Conservation (phyloP, 169 alveolate genomes). For the Plasmodium coatneyi region DNA sequence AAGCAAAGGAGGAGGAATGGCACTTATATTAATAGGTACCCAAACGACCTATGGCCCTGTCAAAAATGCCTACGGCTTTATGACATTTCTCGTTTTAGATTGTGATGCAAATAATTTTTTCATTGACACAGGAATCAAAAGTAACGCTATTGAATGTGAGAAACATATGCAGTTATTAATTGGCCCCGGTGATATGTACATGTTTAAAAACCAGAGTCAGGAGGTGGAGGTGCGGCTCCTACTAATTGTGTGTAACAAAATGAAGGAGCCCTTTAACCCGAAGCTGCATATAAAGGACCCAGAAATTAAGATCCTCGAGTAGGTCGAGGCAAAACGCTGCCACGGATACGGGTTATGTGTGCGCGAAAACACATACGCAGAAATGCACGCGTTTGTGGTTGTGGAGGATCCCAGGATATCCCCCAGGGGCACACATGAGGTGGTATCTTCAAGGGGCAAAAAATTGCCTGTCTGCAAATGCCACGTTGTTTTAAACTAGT, state of each 20-base stretch:
- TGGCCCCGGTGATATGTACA: conserved; percentile 76
- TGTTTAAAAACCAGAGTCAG: conserved; percentile 76
- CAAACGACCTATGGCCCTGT: conserved; percentile 75
- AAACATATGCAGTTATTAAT: conserved; percentile 76
- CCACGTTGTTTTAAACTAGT: not conserved
- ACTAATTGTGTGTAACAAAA: conserved; percentile 68
- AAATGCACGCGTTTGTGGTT: not conserved
- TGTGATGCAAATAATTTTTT: conserved; percentile 61
- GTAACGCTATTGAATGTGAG: conserved; percentile 74
- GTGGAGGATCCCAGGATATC: not conserved
- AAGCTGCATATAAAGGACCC: conserved; percentile 71
- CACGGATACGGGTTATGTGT: not conserved
- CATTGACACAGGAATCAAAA: conserved; percentile 73
- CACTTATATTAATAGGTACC: conserved; percentile 63
- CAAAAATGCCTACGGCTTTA: conserved; percentile 70
- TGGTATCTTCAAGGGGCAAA: conserved; percentile 1
- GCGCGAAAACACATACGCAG: not conserved
- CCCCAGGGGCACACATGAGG: not conserved
- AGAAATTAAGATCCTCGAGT: conserved; percentile 23
- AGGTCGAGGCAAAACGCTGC: not conserved
- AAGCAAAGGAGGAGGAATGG: conserved; percentile 76
- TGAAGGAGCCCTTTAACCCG: conserved; percentile 69
- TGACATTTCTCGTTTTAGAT: conserved; percentile 76
- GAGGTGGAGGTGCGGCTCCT: conserved; percentile 65
- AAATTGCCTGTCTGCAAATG: not conserved